Conservation (phyloP, 177 flowering plant species). For the Vitis hybrid region DNA sequence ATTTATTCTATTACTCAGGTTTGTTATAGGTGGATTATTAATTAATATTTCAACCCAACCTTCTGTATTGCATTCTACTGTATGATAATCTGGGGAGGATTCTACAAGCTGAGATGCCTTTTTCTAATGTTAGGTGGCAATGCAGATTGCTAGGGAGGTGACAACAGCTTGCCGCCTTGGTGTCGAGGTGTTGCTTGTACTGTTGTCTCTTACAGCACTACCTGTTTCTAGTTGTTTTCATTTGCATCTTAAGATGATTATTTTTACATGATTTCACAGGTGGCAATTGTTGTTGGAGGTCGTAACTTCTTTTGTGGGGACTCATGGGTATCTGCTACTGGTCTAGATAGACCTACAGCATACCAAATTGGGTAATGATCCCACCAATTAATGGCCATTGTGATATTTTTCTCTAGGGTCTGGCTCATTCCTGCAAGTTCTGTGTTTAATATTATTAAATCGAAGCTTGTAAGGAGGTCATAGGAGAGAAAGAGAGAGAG, state of each 20-base stretch:
- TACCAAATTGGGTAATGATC: slow-evolving; percentile 84
- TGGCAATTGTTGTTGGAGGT: slow-evolving; percentile 96
- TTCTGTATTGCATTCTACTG: no score
- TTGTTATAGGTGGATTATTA: no score
- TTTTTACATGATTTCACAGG: slow-evolving; percentile 37
- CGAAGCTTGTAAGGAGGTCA: no score
- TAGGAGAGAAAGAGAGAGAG: no score
- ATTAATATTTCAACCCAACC: no score
- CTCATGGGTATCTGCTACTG: slow-evolving; percentile 80
- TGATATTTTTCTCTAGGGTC: no score
- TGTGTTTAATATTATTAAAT: no score
- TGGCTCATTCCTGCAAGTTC: no score
- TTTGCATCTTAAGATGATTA: not conserved
- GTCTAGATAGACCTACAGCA: slow-evolving; percentile 82
- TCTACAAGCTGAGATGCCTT: not conserved
- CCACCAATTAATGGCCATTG: not conserved
- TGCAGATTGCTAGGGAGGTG: slow-evolving; percentile 82
- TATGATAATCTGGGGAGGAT: no score
- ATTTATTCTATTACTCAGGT: no score
- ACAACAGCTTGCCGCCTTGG: slow-evolving; percentile 64
- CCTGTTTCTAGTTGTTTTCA: not conserved
- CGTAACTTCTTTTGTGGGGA: slow-evolving; percentile 96
- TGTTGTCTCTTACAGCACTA: not conserved
- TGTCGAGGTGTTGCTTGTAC: slow-evolving; percentile 44
- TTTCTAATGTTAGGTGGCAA: slow-evolving; percentile 40